phyloP scores from a whole-genome alignment of 176 grass and related monocot genomes.

The Aegilops umbellulata region DNA sequence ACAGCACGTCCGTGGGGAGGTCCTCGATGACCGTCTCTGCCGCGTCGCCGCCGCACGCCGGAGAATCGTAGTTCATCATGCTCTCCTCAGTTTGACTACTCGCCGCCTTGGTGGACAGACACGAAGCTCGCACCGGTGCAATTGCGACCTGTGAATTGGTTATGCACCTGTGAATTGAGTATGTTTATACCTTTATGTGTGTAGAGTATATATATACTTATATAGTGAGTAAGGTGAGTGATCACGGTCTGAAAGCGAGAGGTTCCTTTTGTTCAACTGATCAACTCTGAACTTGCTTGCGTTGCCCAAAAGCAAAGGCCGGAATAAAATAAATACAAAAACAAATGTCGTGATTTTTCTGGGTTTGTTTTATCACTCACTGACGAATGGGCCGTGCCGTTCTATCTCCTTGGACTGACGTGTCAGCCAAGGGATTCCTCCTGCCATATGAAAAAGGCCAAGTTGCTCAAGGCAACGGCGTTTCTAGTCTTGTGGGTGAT shows the following conservation, averaged over 20 bases:
- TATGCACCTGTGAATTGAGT: not conserved
- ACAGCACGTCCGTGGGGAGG: constrained; percentile 65
- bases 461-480: not conserved
- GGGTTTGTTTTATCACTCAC: not conserved
- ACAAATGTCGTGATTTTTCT: not conserved
- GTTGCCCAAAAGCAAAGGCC: constrained; percentile 19
- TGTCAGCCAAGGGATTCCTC: not conserved
- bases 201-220: not conserved
- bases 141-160: not conserved
- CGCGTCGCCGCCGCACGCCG: not conserved
- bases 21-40: constrained; percentile 44
- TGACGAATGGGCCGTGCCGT: not conserved
- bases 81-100: not conserved
- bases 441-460: not conserved
- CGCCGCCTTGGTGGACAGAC: not conserved
- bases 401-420: not conserved
- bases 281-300: not conserved
- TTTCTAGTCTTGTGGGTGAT: not conserved
- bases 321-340: not conserved
- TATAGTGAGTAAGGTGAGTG: not conserved
- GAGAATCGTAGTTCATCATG: not conserved
- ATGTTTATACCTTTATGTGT: not conserved
- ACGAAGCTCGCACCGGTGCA: constrained; percentile 1
- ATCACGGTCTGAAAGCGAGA: constrained; percentile 38
- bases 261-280: not conserved